These are phyloP conservation scores for Pseudotsuga menziesii DNA, from an alignment of 75 land plant species.

Conservation along the genomic window DNA sequence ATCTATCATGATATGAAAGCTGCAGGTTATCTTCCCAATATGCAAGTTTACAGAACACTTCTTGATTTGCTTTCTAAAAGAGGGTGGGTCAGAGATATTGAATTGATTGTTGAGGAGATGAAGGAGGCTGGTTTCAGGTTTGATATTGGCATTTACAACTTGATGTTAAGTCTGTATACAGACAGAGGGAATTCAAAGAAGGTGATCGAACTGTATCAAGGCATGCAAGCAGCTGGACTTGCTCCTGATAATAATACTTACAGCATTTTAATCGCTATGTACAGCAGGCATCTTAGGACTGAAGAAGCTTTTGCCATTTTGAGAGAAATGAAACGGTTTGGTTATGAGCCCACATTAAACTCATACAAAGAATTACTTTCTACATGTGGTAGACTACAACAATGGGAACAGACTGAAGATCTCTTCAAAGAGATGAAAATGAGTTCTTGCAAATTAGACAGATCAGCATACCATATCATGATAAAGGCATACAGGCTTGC, in stretches of 20 bases:
- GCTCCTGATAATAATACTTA: slow-evolving; percentile 65
- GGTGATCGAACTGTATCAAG: slow-evolving; percentile 40
- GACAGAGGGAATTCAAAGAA: slow-evolving; percentile 48
- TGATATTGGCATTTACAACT: slow-evolving; percentile 66
- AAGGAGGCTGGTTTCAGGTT: slow-evolving; percentile 71
- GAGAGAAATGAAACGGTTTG: slow-evolving; percentile 54
- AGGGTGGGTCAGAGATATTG: slow-evolving; percentile 59
- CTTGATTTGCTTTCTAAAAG: slow-evolving; percentile 49
- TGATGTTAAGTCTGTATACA: slow-evolving; percentile 58
- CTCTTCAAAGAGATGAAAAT: slow-evolving; percentile 49
- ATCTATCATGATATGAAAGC: slow-evolving; percentile 75
- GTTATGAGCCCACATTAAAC: slow-evolving; percentile 54
- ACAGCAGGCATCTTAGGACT: slow-evolving; percentile 64
- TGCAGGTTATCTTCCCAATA: slow-evolving; percentile 74
- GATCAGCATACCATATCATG: slow-evolving; percentile 74
- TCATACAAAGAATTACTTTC: slow-evolving; percentile 67
- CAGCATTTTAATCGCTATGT: slow-evolving; percentile 65
- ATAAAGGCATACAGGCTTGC: slow-evolving; percentile 78
- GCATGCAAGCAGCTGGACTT: slow-evolving; percentile 46
- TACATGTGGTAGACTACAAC: slow-evolving; percentile 57
- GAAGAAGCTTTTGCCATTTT: slow-evolving; percentile 74
- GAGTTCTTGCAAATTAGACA: slow-evolving; percentile 53
- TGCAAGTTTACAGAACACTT: slow-evolving; percentile 71
- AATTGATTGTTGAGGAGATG: slow-evolving; percentile 73
- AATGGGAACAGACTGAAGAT: slow-evolving; percentile 58